These are phyloP conservation scores for Vanderwaltozyma yarrowii DNA, from an alignment of 805 yeast genomes.

Conservation along the genomic window DNA sequence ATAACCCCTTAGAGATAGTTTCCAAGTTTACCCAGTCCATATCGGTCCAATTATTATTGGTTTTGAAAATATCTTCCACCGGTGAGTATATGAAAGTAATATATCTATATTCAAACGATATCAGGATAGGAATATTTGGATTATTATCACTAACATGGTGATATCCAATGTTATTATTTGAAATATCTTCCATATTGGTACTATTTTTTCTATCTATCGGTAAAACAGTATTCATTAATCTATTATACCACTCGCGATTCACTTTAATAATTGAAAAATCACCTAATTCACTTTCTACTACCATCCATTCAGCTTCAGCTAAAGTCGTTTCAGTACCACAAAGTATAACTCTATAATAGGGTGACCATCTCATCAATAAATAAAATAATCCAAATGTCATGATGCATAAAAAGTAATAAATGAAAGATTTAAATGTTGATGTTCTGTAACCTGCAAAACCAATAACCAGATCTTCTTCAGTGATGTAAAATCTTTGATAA, in stretches of 20 bases:
- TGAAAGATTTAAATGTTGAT: slow-evolving; percentile 33
- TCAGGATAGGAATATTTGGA: slow-evolving; percentile 51
- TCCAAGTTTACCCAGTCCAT: slow-evolving; percentile 57
- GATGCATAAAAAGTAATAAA: slow-evolving; percentile 47
- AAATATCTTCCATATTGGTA: slow-evolving; percentile 13
- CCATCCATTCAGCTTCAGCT: slow-evolving; percentile 86
- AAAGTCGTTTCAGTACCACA: slow-evolving; percentile 59
- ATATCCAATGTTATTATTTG: slow-evolving; percentile 8
- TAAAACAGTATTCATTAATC: slow-evolving; percentile 62
- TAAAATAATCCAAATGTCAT: slow-evolving; percentile 64
- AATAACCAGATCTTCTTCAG: slow-evolving; percentile 90
- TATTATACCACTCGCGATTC: slow-evolving; percentile 51
- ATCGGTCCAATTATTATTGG: slow-evolving; percentile 84
- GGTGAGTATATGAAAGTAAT: slow-evolving; percentile 79
- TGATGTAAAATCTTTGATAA: slow-evolving; percentile 78
- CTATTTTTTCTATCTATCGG: slow-evolving; percentile 15
- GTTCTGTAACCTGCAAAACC: slow-evolving; percentile 86
- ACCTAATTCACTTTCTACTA: slow-evolving; percentile 88
- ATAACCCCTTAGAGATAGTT: slow-evolving; percentile 51
- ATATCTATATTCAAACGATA: slow-evolving; percentile 72
- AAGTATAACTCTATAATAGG: slow-evolving; percentile 56
- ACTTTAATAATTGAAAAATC: slow-evolving; percentile 58
- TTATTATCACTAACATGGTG: slow-evolving; percentile 24
- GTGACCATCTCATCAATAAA: slow-evolving; percentile 76
- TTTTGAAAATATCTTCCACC: slow-evolving; percentile 70